Conservation (phyloP, 805 yeast genomes). For the Ogataea kodamae region DNA sequence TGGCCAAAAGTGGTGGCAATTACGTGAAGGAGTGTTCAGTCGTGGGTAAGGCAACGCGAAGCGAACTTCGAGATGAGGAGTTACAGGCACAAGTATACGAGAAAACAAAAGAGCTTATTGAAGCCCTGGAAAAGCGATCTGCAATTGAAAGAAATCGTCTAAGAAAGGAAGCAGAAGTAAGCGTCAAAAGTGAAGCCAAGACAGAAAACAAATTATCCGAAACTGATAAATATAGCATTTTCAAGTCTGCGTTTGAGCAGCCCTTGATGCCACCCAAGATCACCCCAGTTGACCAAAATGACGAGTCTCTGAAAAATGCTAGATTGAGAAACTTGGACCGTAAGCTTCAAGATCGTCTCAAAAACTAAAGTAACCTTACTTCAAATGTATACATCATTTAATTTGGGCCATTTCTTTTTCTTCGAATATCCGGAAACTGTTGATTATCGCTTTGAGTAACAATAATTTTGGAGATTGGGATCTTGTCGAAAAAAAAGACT, state of each 20-base stretch:
- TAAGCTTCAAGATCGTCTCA: conserved; percentile 17
- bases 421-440: conserved; percentile 3
- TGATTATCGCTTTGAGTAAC: conserved; percentile 1
- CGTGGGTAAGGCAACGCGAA: conserved; percentile 48
- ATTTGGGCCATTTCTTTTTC: conserved; percentile 6
- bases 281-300: conserved; percentile 3
- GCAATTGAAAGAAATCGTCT: conserved; percentile 59
- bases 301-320: conserved; percentile 14
- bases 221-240: conserved; percentile 20
- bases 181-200: not conserved
- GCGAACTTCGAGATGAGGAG: conserved; percentile 58
- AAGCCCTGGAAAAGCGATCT: conserved; percentile 60
- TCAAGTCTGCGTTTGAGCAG: conserved; percentile 25
- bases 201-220: conserved; percentile 2
- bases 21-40: conserved; percentile 70
- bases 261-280: conserved; percentile 5
- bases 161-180: conserved; percentile 8
- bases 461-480: conserved; percentile 2
- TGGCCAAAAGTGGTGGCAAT: conserved; percentile 63
- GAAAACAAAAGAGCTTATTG: conserved; percentile 56
- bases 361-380: too few relatives aligned
- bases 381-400: too few relatives aligned
- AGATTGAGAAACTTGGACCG: conserved; percentile 25
- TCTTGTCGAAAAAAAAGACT: conserved; percentile 2
- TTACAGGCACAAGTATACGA: conserved; percentile 60